Evolutionary conservation across 1,284 basidiomycete species (phyloP).

Genomic region (Tremellales sp.): DNA sequence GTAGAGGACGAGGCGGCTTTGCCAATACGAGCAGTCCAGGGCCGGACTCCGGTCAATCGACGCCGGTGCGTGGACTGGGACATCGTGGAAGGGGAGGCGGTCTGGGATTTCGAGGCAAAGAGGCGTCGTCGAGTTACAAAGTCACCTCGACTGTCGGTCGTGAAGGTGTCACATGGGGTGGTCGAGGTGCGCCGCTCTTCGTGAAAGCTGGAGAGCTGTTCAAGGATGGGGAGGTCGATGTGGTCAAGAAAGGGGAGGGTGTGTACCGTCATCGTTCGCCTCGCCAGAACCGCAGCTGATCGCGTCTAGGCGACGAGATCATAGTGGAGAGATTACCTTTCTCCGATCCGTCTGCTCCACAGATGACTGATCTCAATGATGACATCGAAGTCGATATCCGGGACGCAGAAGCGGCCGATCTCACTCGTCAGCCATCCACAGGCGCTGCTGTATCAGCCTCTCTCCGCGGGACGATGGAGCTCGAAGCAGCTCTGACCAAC

Average conservation of each 20-base stretch:
- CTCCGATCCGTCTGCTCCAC: conserved; percentile 34
- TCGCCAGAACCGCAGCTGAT: background rate
- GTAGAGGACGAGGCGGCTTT: conserved; percentile 14
- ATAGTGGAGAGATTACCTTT: conserved; percentile 21
- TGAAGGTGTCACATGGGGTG: conserved; percentile 33
- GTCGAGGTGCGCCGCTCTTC: conserved; percentile 41
- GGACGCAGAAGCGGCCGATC: no score
- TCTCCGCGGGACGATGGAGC: no score
- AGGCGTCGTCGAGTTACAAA: conserved; percentile 9
- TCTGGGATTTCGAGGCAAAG: background rate
- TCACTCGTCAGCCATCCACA: no score
- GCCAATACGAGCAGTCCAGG: background rate
- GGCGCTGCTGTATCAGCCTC: no score
- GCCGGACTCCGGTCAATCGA: background rate
- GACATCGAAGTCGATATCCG: conserved; percentile 29
- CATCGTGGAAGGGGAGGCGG: conserved; percentile 1
- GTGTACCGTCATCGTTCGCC: conserved; percentile 5
- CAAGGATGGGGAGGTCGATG: conserved; percentile 43
- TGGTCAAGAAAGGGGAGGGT: conserved; percentile 31
- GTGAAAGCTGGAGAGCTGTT: conserved; percentile 49
- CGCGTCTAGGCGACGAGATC: conserved; percentile 7
- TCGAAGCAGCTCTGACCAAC: no score
- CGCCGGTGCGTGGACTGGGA: conserved; percentile 2
- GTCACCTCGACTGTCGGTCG: conserved; percentile 11
- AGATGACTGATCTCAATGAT: conserved; percentile 29